These are phyloP conservation scores for Aspergillus sp. DNA, from an alignment of 2,329 filamentous ascomycete species.

Conservation along the genomic window DNA sequence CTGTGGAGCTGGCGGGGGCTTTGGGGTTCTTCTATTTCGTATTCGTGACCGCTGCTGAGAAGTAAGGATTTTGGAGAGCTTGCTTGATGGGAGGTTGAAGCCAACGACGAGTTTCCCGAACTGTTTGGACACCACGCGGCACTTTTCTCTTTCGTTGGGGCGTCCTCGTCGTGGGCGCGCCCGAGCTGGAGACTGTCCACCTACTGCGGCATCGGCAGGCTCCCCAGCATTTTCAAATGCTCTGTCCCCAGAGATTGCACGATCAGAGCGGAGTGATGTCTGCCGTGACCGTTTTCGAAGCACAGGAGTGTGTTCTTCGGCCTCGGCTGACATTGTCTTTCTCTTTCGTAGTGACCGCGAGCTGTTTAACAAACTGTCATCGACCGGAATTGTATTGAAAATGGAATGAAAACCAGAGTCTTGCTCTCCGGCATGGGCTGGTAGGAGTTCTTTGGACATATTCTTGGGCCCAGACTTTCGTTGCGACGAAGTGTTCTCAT, in stretches of 20 bases:
- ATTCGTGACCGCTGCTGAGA: constrained; percentile 52
- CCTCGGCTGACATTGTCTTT: constrained; percentile 64
- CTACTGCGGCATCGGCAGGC: constrained; percentile 4
- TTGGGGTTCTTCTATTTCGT: constrained; percentile 41
- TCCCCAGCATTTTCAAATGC: constrained; percentile 13
- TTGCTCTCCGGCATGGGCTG: constrained; percentile 55
- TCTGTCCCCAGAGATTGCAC: constrained; percentile 13
- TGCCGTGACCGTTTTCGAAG: constrained; percentile 44
- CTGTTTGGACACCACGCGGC: constrained; percentile 34
- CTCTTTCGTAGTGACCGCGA: constrained; percentile 73
- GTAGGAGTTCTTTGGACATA: constrained; percentile 62
- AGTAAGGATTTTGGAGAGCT: constrained; percentile 54
- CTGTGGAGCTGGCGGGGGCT: constrained; percentile 33
- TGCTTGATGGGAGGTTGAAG: constrained; percentile 50
- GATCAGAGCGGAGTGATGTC: constrained; percentile 19
- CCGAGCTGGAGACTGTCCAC: constrained; percentile 16
- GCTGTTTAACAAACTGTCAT: constrained; percentile 66
- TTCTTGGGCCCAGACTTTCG: constrained; percentile 57
- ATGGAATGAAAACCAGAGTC: constrained; percentile 67
- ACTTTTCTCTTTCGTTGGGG: constrained; percentile 33
- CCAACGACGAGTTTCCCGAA: constrained; percentile 48
- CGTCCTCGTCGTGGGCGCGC: constrained; percentile 53
- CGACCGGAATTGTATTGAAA: constrained; percentile 63
- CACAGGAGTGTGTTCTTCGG: constrained; percentile 38
- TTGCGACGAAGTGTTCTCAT: constrained; percentile 14